A percentile compares a stretch with the other conserved stretches of the same genome.
Evolutionary conservation across 2,329 filamentous ascomycete species (phyloP).

Genomic region (Colletotrichum sp.): DNA sequence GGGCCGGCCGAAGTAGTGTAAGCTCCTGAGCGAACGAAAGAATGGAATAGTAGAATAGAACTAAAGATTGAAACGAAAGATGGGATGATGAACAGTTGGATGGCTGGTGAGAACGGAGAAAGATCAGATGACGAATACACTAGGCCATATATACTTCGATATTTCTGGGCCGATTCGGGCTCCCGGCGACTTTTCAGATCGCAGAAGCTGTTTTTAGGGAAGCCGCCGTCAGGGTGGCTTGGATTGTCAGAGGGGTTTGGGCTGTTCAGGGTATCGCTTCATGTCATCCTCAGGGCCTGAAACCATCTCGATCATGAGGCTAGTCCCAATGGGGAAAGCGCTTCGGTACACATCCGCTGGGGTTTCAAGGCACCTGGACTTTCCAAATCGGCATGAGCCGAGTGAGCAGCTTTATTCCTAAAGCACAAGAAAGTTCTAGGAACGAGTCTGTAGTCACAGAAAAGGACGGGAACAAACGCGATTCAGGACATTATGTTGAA

Average conservation of each 20-base stretch:
- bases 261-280: not conserved
- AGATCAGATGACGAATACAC: not conserved
- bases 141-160: not conserved
- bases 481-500: not conserved
- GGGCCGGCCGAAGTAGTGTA: not conserved
- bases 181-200: not conserved
- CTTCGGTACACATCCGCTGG: not conserved
- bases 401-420: not conserved
- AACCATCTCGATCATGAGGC: not conserved
- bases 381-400: not conserved
- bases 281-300: not conserved
- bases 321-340: not conserved
- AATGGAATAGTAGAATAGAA: not conserved
- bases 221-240: not conserved
- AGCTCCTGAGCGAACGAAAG: not conserved
- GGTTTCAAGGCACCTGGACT: not conserved
- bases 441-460: accelerated
- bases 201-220: not conserved
- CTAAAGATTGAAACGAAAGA: not conserved
- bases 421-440: accelerated
- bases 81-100: not conserved
- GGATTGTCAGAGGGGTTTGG: not conserved
- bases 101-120: not conserved
- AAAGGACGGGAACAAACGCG: not conserved
- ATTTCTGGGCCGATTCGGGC: accelerated